Percentiles rank a stretch among this genome's conserved stretches.
Evolutionary conservation across 139 green algal species (phyloP).

Genomic region (Coccomyxa sp.): DNA sequence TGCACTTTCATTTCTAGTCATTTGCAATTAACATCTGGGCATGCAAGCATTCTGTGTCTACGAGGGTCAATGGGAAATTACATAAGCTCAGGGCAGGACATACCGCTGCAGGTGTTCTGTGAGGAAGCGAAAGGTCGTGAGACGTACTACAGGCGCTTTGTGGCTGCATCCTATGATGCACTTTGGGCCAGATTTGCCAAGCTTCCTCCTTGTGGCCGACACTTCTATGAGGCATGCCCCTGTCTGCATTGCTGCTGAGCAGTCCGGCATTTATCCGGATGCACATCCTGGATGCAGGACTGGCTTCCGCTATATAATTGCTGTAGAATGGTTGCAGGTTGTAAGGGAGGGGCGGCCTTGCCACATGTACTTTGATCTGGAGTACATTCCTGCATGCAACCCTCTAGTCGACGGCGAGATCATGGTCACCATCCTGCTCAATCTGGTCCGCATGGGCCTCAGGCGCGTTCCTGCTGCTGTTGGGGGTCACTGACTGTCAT

Average conservation of each 20-base stretch:
- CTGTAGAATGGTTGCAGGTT: constrained; percentile 37
- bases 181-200: constrained; percentile 31
- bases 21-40: too few relatives aligned
- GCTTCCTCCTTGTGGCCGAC: constrained; percentile 12
- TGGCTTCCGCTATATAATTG: not conserved
- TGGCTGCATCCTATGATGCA: constrained; percentile 25
- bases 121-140: constrained; percentile 19
- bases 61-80: not conserved
- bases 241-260: not conserved
- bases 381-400: constrained; percentile 60
- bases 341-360: constrained; percentile 63
- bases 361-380: constrained; percentile 90
- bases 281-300: not conserved
- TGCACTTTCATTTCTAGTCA: too few relatives aligned
- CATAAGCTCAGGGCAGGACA: not conserved
- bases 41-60: not conserved
- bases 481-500: not conserved
- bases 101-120: constrained; percentile 32
- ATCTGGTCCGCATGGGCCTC: constrained; percentile 20
- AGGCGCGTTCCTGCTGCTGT: constrained; percentile 12
- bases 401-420: constrained; percentile 44
- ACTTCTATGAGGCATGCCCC: constrained; percentile 51
- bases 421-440: constrained; percentile 57
- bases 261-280: not conserved
- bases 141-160: constrained; percentile 33